A percentile compares a stretch with the other conserved stretches of the same genome.
Evolutionary conservation across 345 rosid genomes (phyloP).

Genomic region (Noccaea caerulescens): DNA sequence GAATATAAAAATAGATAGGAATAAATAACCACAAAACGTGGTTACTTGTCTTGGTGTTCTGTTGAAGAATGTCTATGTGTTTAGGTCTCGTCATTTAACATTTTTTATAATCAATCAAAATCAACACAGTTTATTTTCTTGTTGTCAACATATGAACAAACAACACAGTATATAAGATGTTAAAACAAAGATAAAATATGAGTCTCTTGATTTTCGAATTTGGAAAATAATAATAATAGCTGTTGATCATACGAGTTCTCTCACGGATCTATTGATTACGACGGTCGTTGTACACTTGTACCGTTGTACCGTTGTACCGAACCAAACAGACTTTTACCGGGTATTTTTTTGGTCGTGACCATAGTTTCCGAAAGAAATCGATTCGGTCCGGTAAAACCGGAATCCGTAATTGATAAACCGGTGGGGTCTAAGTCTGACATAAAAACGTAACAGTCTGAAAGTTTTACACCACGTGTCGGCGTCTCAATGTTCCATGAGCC

Average conservation of each 20-base stretch:
- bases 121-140: not conserved
- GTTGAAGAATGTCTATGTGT: no score
- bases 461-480: constrained; percentile 28
- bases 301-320: not conserved
- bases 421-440: constrained; percentile 1
- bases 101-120: not conserved
- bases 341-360: not conserved
- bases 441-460: not conserved
- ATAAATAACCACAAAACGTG: constrained; percentile 28
- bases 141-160: not conserved
- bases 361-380: not conserved
- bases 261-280: constrained; percentile 1
- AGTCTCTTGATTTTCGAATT: not conserved
- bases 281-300: not conserved
- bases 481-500: constrained; percentile 24
- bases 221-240: not conserved
- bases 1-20: not conserved
- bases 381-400: not conserved
- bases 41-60: constrained; percentile 24
- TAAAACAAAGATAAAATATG: not conserved
- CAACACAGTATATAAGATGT: not conserved
- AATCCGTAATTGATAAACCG: constrained; percentile 4
- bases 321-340: not conserved
- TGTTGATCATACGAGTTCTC: not conserved
- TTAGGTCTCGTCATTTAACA: not conserved